Base-by-base conservation (phyloP, 2,329 filamentous ascomycete genomes). In the Tothia fuscella region DNA sequence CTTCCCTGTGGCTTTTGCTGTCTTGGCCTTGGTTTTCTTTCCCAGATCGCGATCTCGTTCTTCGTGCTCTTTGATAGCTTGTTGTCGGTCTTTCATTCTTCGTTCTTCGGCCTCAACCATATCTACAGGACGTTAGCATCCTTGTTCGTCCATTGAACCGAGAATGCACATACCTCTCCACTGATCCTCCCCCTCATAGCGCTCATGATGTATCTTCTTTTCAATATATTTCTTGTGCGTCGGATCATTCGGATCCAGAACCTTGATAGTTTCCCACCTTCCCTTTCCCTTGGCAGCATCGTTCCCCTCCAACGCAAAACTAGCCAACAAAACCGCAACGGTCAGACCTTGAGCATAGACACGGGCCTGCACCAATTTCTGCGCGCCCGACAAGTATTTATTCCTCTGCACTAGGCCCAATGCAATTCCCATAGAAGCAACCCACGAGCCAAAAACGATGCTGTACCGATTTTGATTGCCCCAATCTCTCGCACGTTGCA, bases 351-450 rank as follows among this genome's bases (percentile, higher is more conserved):
- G 88, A 3, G 88, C 88, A 63, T 94, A 94, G 49, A 95, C 82
- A 74, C 88, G 80, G 19, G 87, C 88, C 71, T 95, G 88, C 13
- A 95, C 88, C 17, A 95, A 67, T 71, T 94, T 94, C 70, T 95
- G 88, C 46, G 74, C 66, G 2, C 77, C 79, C 38, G 72, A 76
- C 35, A 93, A 70, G 57, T 80, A 83, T 49, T 74, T 78, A 59
- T 85, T 85, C 48, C 85, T 76, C 55, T 81, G 77, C 48, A 95
- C 86, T 22, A 93, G 59, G 42, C 70, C 76, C 50, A 91, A 74
- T 4, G 84, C 80, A 31, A 80, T 62, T 45, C 71, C 77, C 78
- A 95, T 89, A 53, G 78, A 78, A 29, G 80, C 82, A 12, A 89
- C 62, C 88, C 88, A 95, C 17, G 78, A 80, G 38, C 68, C 72